Conservation (phyloP, 1,284 basidiomycete species). For the Irpex sp. region DNA sequence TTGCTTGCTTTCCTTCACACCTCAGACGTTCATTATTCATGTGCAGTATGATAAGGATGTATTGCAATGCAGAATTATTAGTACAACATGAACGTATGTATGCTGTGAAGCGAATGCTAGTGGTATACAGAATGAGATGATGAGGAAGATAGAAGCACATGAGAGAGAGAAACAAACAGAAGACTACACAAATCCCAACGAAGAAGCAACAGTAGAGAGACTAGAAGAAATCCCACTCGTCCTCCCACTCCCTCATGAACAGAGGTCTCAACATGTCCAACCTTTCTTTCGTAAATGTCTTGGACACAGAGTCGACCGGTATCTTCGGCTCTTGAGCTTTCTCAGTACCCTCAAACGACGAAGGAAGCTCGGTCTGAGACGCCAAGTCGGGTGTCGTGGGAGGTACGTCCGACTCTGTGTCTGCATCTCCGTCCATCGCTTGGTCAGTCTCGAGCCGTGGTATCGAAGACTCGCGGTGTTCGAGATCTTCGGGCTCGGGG, state of each 20-base stretch:
- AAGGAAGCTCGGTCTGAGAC: neutral
- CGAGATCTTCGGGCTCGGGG: no score
- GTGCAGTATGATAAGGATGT: no score
- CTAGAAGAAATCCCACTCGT: conserved; percentile 5
- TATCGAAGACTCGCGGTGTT: neutral
- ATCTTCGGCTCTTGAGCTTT: neutral
- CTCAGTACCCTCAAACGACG: neutral
- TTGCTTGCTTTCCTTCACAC: no score
- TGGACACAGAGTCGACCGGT: neutral
- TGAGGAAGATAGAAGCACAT: neutral
- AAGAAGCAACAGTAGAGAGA: neutral
- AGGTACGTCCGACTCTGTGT: conserved; percentile 1
- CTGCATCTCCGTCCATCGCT: neutral
- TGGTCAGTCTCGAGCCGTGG: neutral
- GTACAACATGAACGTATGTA: no score
- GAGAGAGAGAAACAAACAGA: neutral
- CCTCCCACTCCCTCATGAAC: conserved; percentile 8
- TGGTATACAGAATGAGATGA: no score
- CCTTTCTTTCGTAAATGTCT: neutral
- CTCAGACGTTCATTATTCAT: no score
- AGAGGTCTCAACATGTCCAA: conserved; percentile 3
- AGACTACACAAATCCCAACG: neutral
- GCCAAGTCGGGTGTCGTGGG: neutral
- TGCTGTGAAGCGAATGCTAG: no score
- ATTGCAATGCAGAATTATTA: no score